A percentile compares a stretch with the other conserved stretches of the same genome.
Conservation (phyloP, 2,329 filamentous ascomycete genomes). For the Colletotrichum neosansevieriae region DNA sequence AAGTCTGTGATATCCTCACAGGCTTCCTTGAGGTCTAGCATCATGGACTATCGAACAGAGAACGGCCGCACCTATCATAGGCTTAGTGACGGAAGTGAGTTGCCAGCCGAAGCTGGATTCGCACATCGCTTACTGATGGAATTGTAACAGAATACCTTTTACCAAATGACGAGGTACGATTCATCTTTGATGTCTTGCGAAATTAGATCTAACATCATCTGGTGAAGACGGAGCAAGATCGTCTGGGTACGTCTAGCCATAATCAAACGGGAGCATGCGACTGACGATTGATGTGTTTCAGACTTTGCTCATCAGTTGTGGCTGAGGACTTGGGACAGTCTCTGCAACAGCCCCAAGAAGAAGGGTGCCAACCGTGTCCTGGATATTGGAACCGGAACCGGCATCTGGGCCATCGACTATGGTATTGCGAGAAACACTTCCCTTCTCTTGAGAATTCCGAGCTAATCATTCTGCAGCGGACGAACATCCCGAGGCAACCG, state of each 20-base stretch:
- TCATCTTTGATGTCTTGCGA: not conserved
- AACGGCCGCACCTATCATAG: constrained; percentile 41
- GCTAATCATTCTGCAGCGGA: constrained; percentile 42
- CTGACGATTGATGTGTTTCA: not conserved
- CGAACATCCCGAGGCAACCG: constrained; percentile 48
- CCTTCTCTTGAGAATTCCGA: no score
- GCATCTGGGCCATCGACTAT: constrained; percentile 38
- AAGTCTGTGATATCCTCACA: not conserved
- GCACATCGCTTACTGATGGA: not conserved
- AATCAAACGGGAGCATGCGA: not conserved
- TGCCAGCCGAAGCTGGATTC: not conserved
- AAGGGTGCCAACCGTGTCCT: constrained; percentile 11
- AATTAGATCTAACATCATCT: not conserved
- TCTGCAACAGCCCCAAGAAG: constrained; percentile 19
- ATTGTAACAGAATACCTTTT: not conserved
- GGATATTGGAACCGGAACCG: constrained; percentile 21
- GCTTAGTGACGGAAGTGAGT: constrained; percentile 37
- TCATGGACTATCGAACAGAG: constrained; percentile 22
- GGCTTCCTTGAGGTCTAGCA: constrained; percentile 18
- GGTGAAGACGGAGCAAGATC: constrained; percentile 12
- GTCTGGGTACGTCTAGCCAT: constrained; percentile 11
- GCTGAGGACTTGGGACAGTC: constrained; percentile 3
- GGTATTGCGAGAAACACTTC: constrained; percentile 25
- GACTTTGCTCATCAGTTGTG: constrained; percentile 11
- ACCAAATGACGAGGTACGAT: constrained; percentile 17